These are phyloP conservation scores for Chaetomium sp. DNA, from an alignment of 2,329 filamentous ascomycete species.

Conservation along the genomic window DNA sequence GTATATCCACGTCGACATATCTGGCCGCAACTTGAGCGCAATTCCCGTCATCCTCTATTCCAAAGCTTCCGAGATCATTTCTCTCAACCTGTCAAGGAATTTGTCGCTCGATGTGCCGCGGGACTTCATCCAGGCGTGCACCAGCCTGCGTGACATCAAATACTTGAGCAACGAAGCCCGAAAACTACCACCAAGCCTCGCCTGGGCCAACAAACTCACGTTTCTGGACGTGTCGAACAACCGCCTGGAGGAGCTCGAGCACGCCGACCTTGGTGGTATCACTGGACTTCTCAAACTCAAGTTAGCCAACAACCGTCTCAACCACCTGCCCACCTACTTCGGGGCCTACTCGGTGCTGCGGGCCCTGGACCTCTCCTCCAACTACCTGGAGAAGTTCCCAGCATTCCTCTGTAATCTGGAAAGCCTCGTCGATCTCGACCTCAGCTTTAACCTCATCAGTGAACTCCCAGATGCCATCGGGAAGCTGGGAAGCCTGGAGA, in stretches of 20 bases:
- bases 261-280: slow-evolving; percentile 77
- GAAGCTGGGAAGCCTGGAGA: slow-evolving; percentile 75
- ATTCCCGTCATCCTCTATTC: slow-evolving; percentile 95
- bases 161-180: slow-evolving; percentile 93
- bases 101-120: slow-evolving; percentile 89
- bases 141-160: slow-evolving; percentile 90
- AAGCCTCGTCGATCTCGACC: slow-evolving; percentile 86
- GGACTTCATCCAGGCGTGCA: slow-evolving; percentile 94
- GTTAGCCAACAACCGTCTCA: slow-evolving; percentile 89
- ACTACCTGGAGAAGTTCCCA: slow-evolving; percentile 84
- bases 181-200: slow-evolving; percentile 80
- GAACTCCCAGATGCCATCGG: slow-evolving; percentile 77
- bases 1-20: slow-evolving; percentile 90
- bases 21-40: slow-evolving; percentile 85
- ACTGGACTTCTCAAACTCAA: slow-evolving; percentile 83
- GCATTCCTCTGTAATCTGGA: slow-evolving; percentile 79
- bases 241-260: slow-evolving; percentile 80
- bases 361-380: slow-evolving; percentile 89
- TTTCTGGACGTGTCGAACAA: slow-evolving; percentile 97
- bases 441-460: slow-evolving; percentile 93
- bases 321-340: slow-evolving; percentile 78
- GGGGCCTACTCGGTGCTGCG: slow-evolving; percentile 76
- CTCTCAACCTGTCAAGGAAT: slow-evolving; percentile 90
- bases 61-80: slow-evolving; percentile 89
- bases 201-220: slow-evolving; percentile 77